A percentile compares a stretch with the other conserved stretches of the same genome.
Evolutionary conservation across 352 stramenopile species (phyloP).

Genomic region (Globisporangium viniferum): DNA sequence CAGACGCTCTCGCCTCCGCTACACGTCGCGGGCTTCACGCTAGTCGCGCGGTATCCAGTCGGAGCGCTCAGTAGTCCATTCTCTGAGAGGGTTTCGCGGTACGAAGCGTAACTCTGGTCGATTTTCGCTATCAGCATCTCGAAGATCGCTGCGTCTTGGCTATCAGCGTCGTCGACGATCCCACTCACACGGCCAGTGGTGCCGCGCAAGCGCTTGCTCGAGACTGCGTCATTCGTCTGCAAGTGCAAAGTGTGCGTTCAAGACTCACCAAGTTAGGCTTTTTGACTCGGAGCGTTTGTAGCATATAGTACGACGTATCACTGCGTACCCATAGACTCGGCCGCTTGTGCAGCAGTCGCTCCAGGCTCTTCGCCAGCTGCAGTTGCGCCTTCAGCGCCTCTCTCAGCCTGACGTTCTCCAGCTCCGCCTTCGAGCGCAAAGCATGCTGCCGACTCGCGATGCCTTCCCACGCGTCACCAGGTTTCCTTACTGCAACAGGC

Average conservation of each 20-base stretch:
- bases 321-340: slow-evolving; percentile 15
- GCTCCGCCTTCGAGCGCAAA: slow-evolving; percentile 10
- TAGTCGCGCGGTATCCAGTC: background rate
- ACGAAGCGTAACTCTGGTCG: slow-evolving; percentile 8
- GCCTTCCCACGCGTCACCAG: slow-evolving; percentile 11
- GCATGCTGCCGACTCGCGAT: slow-evolving; percentile 15
- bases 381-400: slow-evolving; percentile 13
- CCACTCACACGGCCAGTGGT: background rate
- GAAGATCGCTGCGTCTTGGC: slow-evolving; percentile 2
- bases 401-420: slow-evolving; percentile 21
- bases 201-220: background rate
- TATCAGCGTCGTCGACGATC: background rate
- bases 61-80: background rate
- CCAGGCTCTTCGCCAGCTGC: slow-evolving; percentile 9
- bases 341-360: slow-evolving; percentile 11
- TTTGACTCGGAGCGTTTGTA: too few species aligned
- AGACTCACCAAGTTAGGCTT: too few species aligned
- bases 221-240: slow-evolving; percentile 7
- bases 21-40: background rate
- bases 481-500: background rate
- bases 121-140: slow-evolving; percentile 4
- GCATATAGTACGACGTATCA: background rate
- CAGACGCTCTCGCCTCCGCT: slow-evolving; percentile 6
- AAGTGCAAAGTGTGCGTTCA: background rate
- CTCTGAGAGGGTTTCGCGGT: background rate